These are phyloP conservation scores for Batrachochytrium dendrobatidis DNA, from an alignment of 371 early-diverging fungal species.

Conservation along the genomic window DNA sequence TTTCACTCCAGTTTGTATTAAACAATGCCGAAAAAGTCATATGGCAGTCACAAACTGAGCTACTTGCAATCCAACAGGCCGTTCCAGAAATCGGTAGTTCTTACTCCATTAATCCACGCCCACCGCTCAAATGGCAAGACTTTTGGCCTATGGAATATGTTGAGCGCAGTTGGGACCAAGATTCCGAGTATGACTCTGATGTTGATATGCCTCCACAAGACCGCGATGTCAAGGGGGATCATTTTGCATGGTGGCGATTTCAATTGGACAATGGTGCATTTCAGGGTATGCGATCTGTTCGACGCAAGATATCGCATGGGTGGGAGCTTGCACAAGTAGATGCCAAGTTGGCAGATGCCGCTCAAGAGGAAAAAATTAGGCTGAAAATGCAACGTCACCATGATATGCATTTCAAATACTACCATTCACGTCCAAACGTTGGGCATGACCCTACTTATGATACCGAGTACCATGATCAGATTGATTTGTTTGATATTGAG, in stretches of 20 bases:
- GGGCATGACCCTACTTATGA: background rate
- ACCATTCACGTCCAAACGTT: background rate
- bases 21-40: no score
- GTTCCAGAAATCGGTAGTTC: background rate
- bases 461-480: background rate
- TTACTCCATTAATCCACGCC: no score
- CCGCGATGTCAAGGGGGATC: background rate
- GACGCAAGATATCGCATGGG: background rate
- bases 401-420: background rate
- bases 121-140: background rate
- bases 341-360: background rate
- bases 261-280: background rate
- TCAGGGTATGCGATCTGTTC: background rate
- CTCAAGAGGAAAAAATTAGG: background rate
- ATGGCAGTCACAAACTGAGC: background rate
- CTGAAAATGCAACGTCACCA: background rate
- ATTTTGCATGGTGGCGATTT: slow-evolving; percentile 1
- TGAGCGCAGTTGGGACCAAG: background rate
- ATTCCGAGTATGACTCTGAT: background rate
- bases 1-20: background rate
- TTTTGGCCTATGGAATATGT: background rate
- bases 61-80: background rate
- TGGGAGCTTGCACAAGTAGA: background rate
- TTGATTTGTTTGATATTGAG: background rate
- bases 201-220: background rate